Evolutionary conservation across 2,329 filamentous ascomycete genomes (phyloP), one percentile per base, ranked within the genome.

Genomic region (Pyrenochaeta sp.): DNA sequence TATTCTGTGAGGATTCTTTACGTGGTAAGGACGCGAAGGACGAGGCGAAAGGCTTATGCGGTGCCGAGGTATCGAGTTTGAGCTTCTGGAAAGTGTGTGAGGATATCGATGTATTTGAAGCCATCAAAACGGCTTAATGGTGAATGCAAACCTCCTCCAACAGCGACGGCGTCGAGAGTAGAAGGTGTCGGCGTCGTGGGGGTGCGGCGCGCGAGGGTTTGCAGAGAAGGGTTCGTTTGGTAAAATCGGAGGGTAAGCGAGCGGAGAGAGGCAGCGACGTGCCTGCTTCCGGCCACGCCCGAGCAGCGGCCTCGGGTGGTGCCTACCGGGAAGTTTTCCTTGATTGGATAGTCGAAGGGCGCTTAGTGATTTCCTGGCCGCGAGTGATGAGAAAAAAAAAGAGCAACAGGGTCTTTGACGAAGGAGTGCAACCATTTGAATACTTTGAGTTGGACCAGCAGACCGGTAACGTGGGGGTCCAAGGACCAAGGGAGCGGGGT

Each of bases 71-170:
- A 61, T 78, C 72, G 72, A 79, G 68, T 64, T 73, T 77, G 65
- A 79, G 76, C 66, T 79, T 79, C 71, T 76, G 76, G 71, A 79
- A 79, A 66, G 64, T 68, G 65, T 77, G 75, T 75, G 75, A 75
- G 71, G 73, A 73, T 64, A 71, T 71, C 68, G 74, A 36, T 36
- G 36, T 63, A 60, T 63, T 65, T 58, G 75, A 73, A 72, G 76
- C 77, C 76, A 79, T 78, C 72, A 68, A 68, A 66, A 64, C 64
- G 66, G 67, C 67, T 70, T 70, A 59, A 74, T 68, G 65, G 68
- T 76, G 69, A 59, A 61, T 65, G 71, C 72, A 72, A 71, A 73
- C 73, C 73, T 74, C 73, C 73, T 74, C 69, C 58, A 47, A 53
- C 28, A 48, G 57, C 42, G 56, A 52, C 63, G 64, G 63, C 54